Evolutionary conservation across 1,284 basidiomycete species (phyloP).

Genomic region (Ganoderma leucocontextum): DNA sequence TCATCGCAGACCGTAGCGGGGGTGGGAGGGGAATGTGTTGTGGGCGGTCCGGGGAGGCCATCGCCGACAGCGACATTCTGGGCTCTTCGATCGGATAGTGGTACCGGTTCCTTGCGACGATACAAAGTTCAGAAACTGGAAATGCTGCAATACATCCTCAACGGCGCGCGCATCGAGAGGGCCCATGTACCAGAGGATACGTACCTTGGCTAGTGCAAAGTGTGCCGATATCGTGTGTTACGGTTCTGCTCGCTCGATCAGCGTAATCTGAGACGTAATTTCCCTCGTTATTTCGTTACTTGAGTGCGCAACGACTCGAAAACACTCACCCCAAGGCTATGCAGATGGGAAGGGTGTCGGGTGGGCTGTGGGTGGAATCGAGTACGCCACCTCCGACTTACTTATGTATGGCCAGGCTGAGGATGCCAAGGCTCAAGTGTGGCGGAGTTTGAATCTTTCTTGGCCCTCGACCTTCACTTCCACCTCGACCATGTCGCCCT

Average conservation of each 20-base stretch:
- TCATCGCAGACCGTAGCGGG: slow-evolving; percentile 58
- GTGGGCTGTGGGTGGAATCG: slow-evolving; percentile 10
- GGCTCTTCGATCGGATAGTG: not conserved
- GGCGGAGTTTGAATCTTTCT: slow-evolving; percentile 32
- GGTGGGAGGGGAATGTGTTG: slow-evolving; percentile 39
- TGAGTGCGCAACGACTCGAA: not conserved
- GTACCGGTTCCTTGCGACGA: not conserved
- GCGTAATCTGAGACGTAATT: not conserved
- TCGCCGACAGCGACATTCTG: slow-evolving; percentile 10
- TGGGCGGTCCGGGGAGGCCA: slow-evolving; percentile 39
- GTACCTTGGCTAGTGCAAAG: slow-evolving; percentile 1
- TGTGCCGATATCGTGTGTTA: not conserved
- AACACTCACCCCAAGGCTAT: not conserved
- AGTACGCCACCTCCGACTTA: slow-evolving; percentile 7
- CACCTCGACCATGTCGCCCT: slow-evolving; percentile 32
- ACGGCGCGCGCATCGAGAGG: not conserved
- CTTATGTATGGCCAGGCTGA: slow-evolving; percentile 5
- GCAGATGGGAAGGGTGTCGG: slow-evolving; percentile 1
- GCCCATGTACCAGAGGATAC: not conserved
- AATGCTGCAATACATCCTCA: not conserved
- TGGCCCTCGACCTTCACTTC: slow-evolving; percentile 27
- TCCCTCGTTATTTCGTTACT: not conserved
- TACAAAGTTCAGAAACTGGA: not conserved
- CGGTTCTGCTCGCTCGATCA: not conserved
- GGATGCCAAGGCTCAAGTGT: slow-evolving; percentile 10